A percentile compares a stretch with the other conserved stretches of the same genome.
phyloP scores from a whole-genome alignment of 768 basidiomycete genomes.

The Suillus bovinus region DNA sequence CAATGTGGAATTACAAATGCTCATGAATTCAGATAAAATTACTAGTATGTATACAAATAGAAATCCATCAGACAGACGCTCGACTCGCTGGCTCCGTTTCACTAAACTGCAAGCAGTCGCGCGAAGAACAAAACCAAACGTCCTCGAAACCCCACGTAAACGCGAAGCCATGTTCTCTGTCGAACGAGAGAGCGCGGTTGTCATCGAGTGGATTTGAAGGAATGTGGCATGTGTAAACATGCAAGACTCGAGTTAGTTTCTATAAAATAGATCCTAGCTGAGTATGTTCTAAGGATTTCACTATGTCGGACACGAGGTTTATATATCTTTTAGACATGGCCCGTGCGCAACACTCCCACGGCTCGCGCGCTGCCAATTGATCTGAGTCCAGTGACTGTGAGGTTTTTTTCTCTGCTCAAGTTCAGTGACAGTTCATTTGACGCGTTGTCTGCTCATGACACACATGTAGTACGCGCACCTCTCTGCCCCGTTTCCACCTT shows the following conservation, averaged over 20 bases:
- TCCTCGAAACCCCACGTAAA: conserved; percentile 52
- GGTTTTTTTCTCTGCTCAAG: too few relatives aligned
- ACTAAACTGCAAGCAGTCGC: conserved; percentile 29
- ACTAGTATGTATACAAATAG: conserved; percentile 6
- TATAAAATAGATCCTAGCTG: conserved; percentile 81
- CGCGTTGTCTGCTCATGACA: neutral
- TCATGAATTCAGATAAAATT: neutral
- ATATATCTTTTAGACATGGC: conserved; percentile 38
- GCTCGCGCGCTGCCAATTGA: too few relatives aligned
- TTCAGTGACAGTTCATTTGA: too few relatives aligned
- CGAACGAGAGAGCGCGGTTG: conserved; percentile 59
- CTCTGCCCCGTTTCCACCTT: neutral
- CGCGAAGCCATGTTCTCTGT: conserved; percentile 60
- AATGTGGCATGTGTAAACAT: conserved; percentile 76
- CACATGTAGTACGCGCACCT: neutral
- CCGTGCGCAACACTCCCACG: conserved; percentile 25
- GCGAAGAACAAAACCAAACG: conserved; percentile 49
- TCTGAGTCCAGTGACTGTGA: neutral
- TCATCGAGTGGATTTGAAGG: conserved; percentile 76
- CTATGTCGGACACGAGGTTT: conserved; percentile 16
- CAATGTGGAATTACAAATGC: too few relatives aligned
- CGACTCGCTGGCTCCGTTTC: conserved; percentile 48
- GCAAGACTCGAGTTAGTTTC: conserved; percentile 79
- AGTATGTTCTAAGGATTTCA: conserved; percentile 66
- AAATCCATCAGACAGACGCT: conserved; percentile 66